Conservation (phyloP, 192 early-diverging fungal species). For the Backusella tuberculispora region DNA sequence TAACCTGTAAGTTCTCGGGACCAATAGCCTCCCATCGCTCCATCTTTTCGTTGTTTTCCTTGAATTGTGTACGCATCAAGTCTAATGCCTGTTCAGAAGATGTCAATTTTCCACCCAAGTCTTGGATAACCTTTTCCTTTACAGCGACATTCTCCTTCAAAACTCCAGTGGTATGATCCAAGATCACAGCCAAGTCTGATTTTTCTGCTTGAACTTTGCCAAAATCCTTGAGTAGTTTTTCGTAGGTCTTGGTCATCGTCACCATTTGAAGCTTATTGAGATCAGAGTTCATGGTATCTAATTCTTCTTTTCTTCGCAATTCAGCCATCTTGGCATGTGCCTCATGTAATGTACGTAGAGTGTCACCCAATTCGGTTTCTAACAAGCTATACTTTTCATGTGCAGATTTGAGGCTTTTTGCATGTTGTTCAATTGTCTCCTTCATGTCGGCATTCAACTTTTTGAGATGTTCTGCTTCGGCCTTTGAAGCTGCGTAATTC, state of each 20-base stretch:
- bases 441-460: neutral
- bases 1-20: neutral
- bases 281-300: neutral
- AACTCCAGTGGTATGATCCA: neutral
- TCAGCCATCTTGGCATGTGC: neutral
- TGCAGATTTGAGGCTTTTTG: neutral
- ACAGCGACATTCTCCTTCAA: neutral
- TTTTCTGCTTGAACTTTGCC: neutral
- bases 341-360: neutral
- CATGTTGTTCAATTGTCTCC: neutral
- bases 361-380: neutral
- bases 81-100: neutral
- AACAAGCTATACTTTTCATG: neutral
- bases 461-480: neutral
- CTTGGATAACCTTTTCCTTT: neutral
- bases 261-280: neutral
- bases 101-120: neutral
- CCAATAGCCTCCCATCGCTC: neutral
- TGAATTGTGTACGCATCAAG: neutral
- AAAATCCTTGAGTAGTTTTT: neutral
- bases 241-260: neutral
- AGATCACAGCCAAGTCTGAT: neutral
- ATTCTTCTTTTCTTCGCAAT: constrained; percentile 1
- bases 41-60: neutral
- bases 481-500: neutral